phyloP scores from a whole-genome alignment of 805 yeast species.

The Wickerhamomyces rabaulensis region DNA sequence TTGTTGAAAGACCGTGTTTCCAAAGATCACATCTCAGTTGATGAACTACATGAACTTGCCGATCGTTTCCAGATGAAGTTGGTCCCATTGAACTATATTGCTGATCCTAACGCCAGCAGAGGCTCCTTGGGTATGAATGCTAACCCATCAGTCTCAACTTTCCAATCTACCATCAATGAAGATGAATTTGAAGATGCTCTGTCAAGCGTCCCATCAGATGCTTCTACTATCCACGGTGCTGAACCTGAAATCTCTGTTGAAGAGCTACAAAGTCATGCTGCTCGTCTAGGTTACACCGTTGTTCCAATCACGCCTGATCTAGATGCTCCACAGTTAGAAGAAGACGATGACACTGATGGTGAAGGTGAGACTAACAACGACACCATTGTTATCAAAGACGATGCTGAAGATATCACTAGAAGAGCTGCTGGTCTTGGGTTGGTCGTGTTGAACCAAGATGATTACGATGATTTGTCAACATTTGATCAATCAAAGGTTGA shows the following conservation, averaged over 20 bases:
- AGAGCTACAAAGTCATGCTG: conserved; percentile 16
- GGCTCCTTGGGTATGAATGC: conserved; percentile 8
- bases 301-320: conserved; percentile 6
- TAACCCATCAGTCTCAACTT: conserved; percentile 20
- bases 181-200: conserved; percentile 27
- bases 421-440: conserved; percentile 18
- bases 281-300: conserved; percentile 13
- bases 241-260: conserved; percentile 11
- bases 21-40: conserved; percentile 23
- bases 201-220: conserved; percentile 20
- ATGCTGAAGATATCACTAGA: conserved; percentile 1
- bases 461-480: conserved; percentile 13
- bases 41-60: conserved; percentile 30
- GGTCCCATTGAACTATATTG: conserved; percentile 22
- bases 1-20: conserved; percentile 26
- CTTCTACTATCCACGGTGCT: conserved; percentile 19
- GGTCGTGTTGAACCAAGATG: conserved; percentile 23
- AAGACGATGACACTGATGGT: conserved; percentile 7
- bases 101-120: not conserved
- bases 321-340: not conserved
- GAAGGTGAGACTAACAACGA: conserved; percentile 14
- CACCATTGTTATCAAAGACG: conserved; percentile 9
- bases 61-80: conserved; percentile 29
- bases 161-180: conserved; percentile 21
- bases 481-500: conserved; percentile 2